Conservation (phyloP, 2,329 filamentous ascomycete genomes). For the Chrysoporthe deuterocubensis region DNA sequence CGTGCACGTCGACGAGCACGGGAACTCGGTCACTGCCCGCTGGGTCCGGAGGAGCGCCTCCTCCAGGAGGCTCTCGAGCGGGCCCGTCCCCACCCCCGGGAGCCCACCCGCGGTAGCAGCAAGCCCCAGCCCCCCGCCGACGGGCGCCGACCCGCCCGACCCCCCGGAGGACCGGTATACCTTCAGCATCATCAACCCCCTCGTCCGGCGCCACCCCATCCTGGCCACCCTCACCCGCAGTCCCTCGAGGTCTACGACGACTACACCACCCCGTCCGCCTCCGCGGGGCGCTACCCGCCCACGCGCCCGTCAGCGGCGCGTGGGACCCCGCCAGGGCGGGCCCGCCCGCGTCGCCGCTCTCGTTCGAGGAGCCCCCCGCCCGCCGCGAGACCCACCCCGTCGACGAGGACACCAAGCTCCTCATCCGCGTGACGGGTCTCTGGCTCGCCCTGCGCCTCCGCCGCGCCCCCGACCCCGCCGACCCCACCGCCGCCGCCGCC, state of each 20-base stretch:
- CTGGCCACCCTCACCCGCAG: constrained; percentile 68
- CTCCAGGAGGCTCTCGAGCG: constrained; percentile 33
- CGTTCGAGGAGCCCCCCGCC: constrained; percentile 14
- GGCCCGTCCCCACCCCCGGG: constrained; percentile 5
- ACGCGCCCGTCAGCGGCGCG: constrained; percentile 39
- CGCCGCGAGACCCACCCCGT: constrained; percentile 43
- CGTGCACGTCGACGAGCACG: constrained; percentile 60
- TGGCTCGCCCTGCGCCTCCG: constrained; percentile 56
- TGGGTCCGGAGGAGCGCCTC: constrained; percentile 64
- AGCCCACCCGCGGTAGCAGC: not conserved
- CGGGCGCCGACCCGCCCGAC: constrained; percentile 32
- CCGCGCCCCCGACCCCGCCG: constrained; percentile 42
- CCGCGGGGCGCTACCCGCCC: constrained; percentile 53
- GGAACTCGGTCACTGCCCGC: constrained; percentile 63
- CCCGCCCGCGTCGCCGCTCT: constrained; percentile 18
- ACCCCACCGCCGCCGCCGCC: not conserved
- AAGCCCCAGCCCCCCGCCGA: constrained; percentile 24
- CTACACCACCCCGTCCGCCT: constrained; percentile 62
- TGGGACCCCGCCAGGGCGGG: constrained; percentile 6
- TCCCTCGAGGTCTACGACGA: constrained; percentile 71
- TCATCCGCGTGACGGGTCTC: constrained; percentile 57
- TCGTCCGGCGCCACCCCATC: constrained; percentile 72
- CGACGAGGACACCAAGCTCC: constrained; percentile 48
- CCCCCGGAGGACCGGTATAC: constrained; percentile 54
- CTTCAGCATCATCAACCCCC: constrained; percentile 76